These are phyloP conservation scores for Globisporangium spiculum DNA, from an alignment of 352 stramenopile genomes.

Conservation along the genomic window DNA sequence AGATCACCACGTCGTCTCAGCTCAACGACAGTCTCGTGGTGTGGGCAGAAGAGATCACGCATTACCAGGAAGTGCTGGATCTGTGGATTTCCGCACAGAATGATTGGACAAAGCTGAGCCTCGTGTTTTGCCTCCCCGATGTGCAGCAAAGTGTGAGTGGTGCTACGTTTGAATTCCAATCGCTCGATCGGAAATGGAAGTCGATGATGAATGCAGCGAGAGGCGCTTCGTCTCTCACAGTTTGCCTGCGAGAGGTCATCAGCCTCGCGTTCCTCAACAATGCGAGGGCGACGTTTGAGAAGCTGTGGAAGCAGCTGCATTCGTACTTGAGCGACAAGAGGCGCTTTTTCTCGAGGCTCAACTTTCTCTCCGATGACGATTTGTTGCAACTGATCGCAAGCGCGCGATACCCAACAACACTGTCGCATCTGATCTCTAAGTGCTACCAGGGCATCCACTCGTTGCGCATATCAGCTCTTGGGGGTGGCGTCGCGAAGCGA, in stretches of 20 bases:
- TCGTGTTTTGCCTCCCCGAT: slow-evolving; percentile 47
- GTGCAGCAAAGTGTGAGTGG: slow-evolving; percentile 57
- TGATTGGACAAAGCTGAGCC: slow-evolving; percentile 45
- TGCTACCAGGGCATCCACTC: slow-evolving; percentile 45
- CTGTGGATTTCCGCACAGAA: slow-evolving; percentile 49
- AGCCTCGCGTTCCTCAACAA: slow-evolving; percentile 48
- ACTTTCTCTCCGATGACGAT: slow-evolving; percentile 65
- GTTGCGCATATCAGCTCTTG: slow-evolving; percentile 25
- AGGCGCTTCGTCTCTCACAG: slow-evolving; percentile 40
- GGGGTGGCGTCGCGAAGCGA: background rate
- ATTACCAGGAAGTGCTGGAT: slow-evolving; percentile 59
- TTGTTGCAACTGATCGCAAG: slow-evolving; percentile 54
- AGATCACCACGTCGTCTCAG: slow-evolving; percentile 34
- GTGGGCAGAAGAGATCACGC: slow-evolving; percentile 62
- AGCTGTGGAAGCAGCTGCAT: slow-evolving; percentile 54
- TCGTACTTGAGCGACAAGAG: slow-evolving; percentile 61
- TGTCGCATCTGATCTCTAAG: slow-evolving; percentile 44
- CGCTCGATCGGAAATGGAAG: slow-evolving; percentile 65
- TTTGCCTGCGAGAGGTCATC: slow-evolving; percentile 61
- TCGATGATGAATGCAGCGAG: slow-evolving; percentile 61
- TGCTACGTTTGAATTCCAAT: slow-evolving; percentile 57
- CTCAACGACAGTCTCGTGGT: slow-evolving; percentile 40
- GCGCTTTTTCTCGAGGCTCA: slow-evolving; percentile 50
- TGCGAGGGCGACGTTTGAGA: slow-evolving; percentile 38
- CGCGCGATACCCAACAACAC: slow-evolving; percentile 29